phyloP scores from a whole-genome alignment of 1,284 basidiomycete genomes.

The Ceratobasidium sp. region DNA sequence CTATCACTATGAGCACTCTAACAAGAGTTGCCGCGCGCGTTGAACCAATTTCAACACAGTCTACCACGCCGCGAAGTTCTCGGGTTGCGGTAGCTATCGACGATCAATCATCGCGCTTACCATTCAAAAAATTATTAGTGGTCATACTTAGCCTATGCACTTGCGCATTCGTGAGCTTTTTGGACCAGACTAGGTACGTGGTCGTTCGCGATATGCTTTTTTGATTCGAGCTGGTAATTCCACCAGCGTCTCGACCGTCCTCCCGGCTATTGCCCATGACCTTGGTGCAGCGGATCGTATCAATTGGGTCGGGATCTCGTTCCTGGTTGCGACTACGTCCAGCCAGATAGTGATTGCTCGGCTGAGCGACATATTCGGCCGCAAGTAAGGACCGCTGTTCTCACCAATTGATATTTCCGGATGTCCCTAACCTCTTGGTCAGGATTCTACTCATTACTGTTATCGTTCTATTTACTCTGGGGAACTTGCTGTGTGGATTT shows the following conservation, averaged over 20 bases:
- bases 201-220: no score
- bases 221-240: neutral
- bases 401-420: no score
- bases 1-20: neutral
- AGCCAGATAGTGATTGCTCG: conserved; percentile 43
- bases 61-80: neutral
- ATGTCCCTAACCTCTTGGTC: neutral
- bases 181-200: conserved; percentile 38
- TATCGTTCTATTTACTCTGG: conserved; percentile 35
- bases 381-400: conserved; percentile 19
- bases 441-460: conserved; percentile 39
- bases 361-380: conserved; percentile 43
- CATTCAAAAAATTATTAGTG: conserved; percentile 41
- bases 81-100: conserved; percentile 4
- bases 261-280: conserved; percentile 41
- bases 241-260: conserved; percentile 35
- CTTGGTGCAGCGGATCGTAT: conserved; percentile 42
- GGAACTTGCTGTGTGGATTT: conserved; percentile 42
- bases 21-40: neutral
- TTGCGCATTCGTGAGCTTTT: conserved; percentile 39
- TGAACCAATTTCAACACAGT: neutral
- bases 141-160: conserved; percentile 36
- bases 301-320: conserved; percentile 44
- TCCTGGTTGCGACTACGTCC: conserved; percentile 37
- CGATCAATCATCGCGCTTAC: conserved; percentile 39